Base-by-base conservation (phyloP, 2,329 filamentous ascomycete genomes). In the Fusarium subtropicale region DNA sequence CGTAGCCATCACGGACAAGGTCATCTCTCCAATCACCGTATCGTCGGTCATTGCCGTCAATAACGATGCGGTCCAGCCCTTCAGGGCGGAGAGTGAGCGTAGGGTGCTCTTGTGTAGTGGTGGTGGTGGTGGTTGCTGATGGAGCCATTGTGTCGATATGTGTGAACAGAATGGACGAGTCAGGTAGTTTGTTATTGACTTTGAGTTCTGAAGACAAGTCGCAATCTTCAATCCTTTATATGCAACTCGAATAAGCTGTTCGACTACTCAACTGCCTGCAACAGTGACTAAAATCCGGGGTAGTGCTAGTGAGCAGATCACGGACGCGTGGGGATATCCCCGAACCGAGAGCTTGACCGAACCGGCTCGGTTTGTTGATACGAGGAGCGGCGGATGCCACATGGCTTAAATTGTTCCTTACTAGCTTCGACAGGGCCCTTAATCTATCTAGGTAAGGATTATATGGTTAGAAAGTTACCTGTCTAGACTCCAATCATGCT, bases 21-120 rank as follows among this genome's bases (percentile, higher is more conserved):
- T 72, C 70, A 15, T 72, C 70, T 61, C 70, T 52, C 70, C 70
- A 72, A n/a, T 72, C 70, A 4, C 70, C 70, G 8, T 72, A 72
- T 48, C 64, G 41, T 16, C 69, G 60, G 26, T 72, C 54, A 3
- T 69, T 72, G 0, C 58, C 58, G 8, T 72, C 70, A 4, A 72
- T 60, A 26, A 68, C 69, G 31, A 72, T 68, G 15, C 70, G 69
- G 18, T 72, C 64, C n/a, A 61, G 39, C 5, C 70, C 70, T 12
- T 71, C 67, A 0, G 70, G 70, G 7, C 69, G 60, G n/a, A 72
- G 69, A 8, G 69, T 72, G 26, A 72, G 69, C 22, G 64, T 56
- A 18, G 66, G 66, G 16, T 69, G 52, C 31, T 69, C 54, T 13
- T 69, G 66, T 2, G 41, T 62, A 10, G 39, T 8, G 9, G 56